These are phyloP conservation scores for Trichoderma guizhouense DNA, from an alignment of 2,329 filamentous ascomycete species.

Conservation along the genomic window DNA sequence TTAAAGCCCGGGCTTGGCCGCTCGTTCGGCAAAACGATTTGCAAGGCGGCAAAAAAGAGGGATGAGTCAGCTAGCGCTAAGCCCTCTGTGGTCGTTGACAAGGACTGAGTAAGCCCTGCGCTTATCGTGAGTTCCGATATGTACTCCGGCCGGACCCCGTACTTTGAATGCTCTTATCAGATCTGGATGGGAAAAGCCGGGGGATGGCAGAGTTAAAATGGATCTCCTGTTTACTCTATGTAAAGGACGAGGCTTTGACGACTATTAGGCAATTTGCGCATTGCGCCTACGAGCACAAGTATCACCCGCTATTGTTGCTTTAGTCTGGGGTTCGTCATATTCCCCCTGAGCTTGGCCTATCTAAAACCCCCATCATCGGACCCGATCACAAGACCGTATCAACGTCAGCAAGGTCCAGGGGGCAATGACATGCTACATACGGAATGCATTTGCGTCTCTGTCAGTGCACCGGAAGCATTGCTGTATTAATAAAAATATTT, in stretches of 20 bases:
- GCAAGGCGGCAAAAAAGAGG: constrained; percentile 20
- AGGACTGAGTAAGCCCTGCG: constrained; percentile 6
- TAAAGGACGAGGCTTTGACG: not conserved
- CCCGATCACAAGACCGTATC: constrained; percentile 12
- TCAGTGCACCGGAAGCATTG: not conserved
- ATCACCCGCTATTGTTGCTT: not conserved
- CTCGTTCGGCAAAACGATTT: constrained; percentile 35
- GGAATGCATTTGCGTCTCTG: not conserved
- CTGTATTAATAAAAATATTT: not conserved
- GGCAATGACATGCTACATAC: not conserved
- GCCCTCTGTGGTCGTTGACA: constrained; percentile 26
- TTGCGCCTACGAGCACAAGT: not conserved
- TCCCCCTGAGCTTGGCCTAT: constrained; percentile 8
- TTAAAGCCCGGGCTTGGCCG: constrained; percentile 38
- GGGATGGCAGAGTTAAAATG: not conserved
- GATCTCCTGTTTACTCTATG: not conserved
- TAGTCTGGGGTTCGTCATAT: not conserved
- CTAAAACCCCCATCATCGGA: constrained; percentile 9
- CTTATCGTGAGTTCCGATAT: constrained; percentile 1
- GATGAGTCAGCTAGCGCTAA: constrained; percentile 18
- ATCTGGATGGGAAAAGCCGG: not conserved
- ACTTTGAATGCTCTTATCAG: not conserved
- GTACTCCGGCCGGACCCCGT: not conserved
- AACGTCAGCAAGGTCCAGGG: constrained; percentile 12
- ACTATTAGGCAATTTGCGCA: not conserved